Evolutionary conservation across 495 filamentous ascomycete genomes (phyloP), one percentile per base, ranked within the genome.

Genomic region (Penicillium cosmopolitanum): DNA sequence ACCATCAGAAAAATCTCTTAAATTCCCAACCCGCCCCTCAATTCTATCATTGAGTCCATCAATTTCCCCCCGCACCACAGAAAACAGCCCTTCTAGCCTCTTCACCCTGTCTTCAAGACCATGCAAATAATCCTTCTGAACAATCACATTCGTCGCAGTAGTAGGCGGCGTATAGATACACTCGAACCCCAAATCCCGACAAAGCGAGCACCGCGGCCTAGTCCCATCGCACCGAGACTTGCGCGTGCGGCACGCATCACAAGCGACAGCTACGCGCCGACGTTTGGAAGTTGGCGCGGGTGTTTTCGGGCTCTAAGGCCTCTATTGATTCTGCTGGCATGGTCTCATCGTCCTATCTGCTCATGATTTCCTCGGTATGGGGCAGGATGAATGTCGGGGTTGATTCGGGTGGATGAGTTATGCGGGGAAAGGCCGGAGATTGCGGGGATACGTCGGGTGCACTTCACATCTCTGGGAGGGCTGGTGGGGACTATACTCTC

Each of bases 171-270:
- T 68, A 62, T 82, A 82, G 3, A 78, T 60, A 62, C 80, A 82
- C 10, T 80, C 78, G 55, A 76, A 76, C 18, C 72, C 74, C 28
- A 82, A 57, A 18, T 80, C 74, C 55, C 40, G 44, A 51, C 80
- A 82, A 51, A 69, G 66, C 44, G 67, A 69, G 53, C 80, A 82
- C 50, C 68, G 74, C 10, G 80, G 80, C n/a, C 78, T 67, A 13
- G 55, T 57, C n/a, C 80, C 77, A 64, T 82, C 78, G 46, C 80
- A 82, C 64, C 77, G 71, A 33, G 80, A 80, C 51, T 82, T 82
- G 16, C 80, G 70, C 8, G 65, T 68, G 40, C 80, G 68, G 44
- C 80, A 82, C 16, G 77, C 64, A 53, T 73, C 71, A 51, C 80
- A 82, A 31, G 80, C 80, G 51, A 82, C 42, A 9, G 72, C 58